These are phyloP conservation scores for Lepidium sativum DNA, from an alignment of 345 rosid genomes.

Conservation along the genomic window DNA sequence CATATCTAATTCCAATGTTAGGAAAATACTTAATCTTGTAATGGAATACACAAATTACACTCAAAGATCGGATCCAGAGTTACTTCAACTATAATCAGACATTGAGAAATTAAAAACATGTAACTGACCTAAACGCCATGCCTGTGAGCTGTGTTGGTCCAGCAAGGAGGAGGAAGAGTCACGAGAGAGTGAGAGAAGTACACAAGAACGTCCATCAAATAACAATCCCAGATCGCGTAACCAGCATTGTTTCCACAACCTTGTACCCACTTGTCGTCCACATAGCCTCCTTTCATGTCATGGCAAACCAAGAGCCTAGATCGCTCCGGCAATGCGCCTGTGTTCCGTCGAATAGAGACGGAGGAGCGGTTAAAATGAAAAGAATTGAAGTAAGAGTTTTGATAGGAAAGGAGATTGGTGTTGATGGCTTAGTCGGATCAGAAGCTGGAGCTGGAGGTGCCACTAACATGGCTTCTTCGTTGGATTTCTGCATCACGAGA, in stretches of 20 bases:
- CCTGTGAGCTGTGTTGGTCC: conserved; percentile 83
- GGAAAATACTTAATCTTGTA: not conserved
- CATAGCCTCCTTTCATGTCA: conserved; percentile 69
- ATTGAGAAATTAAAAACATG: not conserved
- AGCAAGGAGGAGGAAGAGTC: conserved; percentile 82
- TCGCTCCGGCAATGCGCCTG: conserved; percentile 27
- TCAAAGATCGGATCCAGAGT: not conserved
- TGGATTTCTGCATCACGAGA: conserved; percentile 23
- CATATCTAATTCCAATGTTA: not conserved
- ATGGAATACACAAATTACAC: not conserved
- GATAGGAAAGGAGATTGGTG: conserved; percentile 67
- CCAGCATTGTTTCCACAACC: conserved; percentile 55
- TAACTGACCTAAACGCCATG: conserved; percentile 71
- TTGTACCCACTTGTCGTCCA: conserved; percentile 78
- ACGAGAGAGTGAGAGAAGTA: conserved; percentile 68
- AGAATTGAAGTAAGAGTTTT: conserved; percentile 64
- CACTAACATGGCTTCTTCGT: not conserved
- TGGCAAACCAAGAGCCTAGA: conserved; percentile 70
- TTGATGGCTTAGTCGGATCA: conserved; percentile 45
- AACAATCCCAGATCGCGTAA: conserved; percentile 76
- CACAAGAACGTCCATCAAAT: conserved; percentile 78
- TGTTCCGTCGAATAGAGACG: conserved; percentile 35
- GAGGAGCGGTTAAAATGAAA: conserved; percentile 66
- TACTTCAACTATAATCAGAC: not conserved
- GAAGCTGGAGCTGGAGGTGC: conserved; percentile 25